Evolutionary conservation across 768 basidiomycete genomes (phyloP), one percentile per base, ranked within the genome.

Genomic region (Auricularia heimuer): DNA sequence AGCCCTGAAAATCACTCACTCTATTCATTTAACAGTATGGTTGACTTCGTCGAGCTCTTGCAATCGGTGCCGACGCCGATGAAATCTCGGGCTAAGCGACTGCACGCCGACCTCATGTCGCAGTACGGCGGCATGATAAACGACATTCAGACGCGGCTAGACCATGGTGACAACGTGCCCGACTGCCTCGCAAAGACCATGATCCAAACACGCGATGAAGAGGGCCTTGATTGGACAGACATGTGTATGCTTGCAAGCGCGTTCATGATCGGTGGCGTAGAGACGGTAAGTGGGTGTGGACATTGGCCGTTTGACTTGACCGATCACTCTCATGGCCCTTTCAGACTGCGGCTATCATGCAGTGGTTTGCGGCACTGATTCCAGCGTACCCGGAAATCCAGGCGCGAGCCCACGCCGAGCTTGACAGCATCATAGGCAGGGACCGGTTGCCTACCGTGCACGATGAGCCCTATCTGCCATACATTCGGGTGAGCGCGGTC

Each of bases 221-320:
- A 80, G 54, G 63, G 70, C 7, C 69, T 81, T 33, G 77, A 77
- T 64, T 67, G 73, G 61, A 56, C 77, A 2, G 81, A 82, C 68
- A 76, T 79, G 72, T 60, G 71, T 7, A 78, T 80, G 37, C 70
- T 82, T 16, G 74, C 76, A 21, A 70, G 77, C 3, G 78, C 75
- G 3, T 80, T 81, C 66, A 79, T 77, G 73, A 76, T 80, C 11
- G 80, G 77, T 3, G 80, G 80, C 12, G 77, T 81, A n/a, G 75
- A 81, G 64, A 76, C 80, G 36, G 79, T 79, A 54, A 21, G 73
- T 68, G 3, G 14, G 56, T 51, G 68, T 61, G 47, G n/a, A 67
- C 65, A 7, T 24, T 56, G 16, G 10, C 18, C 34, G 29, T 14
- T 45, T 62, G 36, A 34, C 11, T n/a, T 35, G 62, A 21, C 51